Base-by-base conservation (phyloP, 768 basidiomycete species). In the Leccinum truebloodii region DNA sequence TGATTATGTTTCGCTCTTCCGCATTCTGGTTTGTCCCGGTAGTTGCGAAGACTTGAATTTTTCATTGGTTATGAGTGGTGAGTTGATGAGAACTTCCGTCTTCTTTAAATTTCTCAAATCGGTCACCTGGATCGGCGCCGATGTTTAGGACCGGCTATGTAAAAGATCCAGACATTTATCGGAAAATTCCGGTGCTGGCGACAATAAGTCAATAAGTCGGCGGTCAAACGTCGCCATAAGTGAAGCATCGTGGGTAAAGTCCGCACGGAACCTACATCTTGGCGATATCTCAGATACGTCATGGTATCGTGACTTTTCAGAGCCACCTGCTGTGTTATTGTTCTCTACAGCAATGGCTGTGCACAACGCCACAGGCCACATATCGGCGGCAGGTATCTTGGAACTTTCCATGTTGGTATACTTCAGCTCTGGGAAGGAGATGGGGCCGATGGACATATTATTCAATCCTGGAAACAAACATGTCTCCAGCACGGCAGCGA, bases 321-420 rank as follows among this genome's bases (percentile, higher is more conserved):
- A 57, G 59, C 57, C 59, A 37, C 28, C 32, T 65, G 55, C 63
- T 69, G 62, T 68, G 62, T 57, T 16, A 10, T 55, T 37, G 2
- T 37, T 44, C 52, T 54, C 26, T 55, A 57, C 58, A 58, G 64
- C 20, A 59, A 60, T 16, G 6, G 14, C 69, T 55, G 60, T 68
- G 64, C 30, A 30, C 48, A 35, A 51, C 55, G 66, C 56, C 55
- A 55, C 59, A 32, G 20, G 3, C 34, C 44, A 28, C 18, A 52
- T 51, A 30, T 35, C 20, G 37, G 34, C 7, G 18, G n/a, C 37
- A 14, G 8, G 28, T n/a, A 22, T 18, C 28, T 24, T 34, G 14
- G 41, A 18, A 6, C 6, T 52, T 62, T 59, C 69, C 52, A 26
- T 22, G 56, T 69, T 61, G 61, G 65, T 41, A 49, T 8, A 41